Base-by-base conservation (phyloP, 306 rosid species). In the Begonia peltatifolia region DNA sequence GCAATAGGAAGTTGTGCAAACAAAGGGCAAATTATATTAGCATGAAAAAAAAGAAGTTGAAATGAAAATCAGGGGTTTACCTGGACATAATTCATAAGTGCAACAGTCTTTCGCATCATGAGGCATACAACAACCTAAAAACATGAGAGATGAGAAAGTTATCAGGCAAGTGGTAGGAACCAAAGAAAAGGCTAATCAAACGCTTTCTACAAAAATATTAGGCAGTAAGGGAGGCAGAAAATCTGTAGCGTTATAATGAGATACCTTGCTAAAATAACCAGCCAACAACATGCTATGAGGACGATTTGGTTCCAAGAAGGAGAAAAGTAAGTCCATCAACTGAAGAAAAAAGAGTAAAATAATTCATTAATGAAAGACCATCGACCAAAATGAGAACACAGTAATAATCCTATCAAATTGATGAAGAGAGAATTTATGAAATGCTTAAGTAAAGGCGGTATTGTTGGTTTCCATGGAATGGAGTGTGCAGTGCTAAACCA, bases 221-320 rank as follows among this genome's bases (percentile, higher is more conserved):
- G 12, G 48, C n/a, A n/a, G 48, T 7, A 10, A n/a, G 48, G 6
- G 14, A n/a, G 14, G 14, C 2, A n/a, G 48, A 3, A n/a, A 44
- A n/a, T 44, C 6, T 44, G 48, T 5, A n/a, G 48, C 6, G n/a
- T 44, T n/a, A 66, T 52, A 57, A 42, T 53, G 15, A n/a, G 65
- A 50, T 58, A 86, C 95, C 95, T 92, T 92, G 76, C 96, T 81
- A 67, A 92, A 92, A 77, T 92, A 92, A 51, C 99, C 99, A 66
- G 99, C 99, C 68, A 86, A 56, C 46, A 75, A 75, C 51, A 94
- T 61, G 74, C 96, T 74, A 55, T 92, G 96, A 14, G 78, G 68
- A 52, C 93, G 99, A 68, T 74, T 62, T 11, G 93, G 87, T 61
- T 92, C 93, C 88, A 92, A 71, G 82, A 83, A 92, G 61, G 99